Conservation (phyloP, 768 basidiomycete species). For the Lentinula raphanica region DNA sequence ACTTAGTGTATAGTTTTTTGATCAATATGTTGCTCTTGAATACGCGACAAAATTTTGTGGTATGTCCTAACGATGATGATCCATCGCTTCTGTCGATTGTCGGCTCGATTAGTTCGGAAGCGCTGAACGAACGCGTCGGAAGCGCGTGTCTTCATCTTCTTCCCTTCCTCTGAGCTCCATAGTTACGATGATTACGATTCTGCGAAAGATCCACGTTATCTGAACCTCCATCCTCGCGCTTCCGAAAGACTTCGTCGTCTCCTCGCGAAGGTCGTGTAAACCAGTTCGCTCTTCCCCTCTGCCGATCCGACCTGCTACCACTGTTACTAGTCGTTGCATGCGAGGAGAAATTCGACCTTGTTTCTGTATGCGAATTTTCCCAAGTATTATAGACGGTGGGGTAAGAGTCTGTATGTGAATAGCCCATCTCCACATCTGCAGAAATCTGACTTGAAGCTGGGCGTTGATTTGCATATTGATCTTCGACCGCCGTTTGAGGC, state of each 20-base stretch:
- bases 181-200: constrained; percentile 3
- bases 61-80: no score
- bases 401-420: background rate
- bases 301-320: background rate
- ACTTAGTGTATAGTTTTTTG: no score
- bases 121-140: background rate
- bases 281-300: background rate
- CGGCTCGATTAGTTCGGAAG: background rate
- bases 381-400: background rate
- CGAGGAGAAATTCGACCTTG: background rate
- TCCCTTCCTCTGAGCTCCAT: background rate
- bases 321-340: background rate
- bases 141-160: background rate
- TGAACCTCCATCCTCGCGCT: background rate
- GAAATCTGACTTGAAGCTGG: no score
- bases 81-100: background rate
- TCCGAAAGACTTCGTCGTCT: background rate
- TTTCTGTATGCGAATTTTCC: background rate
- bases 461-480: background rate
- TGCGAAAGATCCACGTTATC: background rate
- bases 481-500: background rate
- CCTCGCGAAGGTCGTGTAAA: background rate
- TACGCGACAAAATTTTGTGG: background rate
- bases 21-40: background rate
- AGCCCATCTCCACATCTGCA: no score